Percentiles rank a stretch among this genome's conserved stretches.
phyloP scores from a whole-genome alignment of 129 eudicot genomes.

The Smallanthus sonchifolius region DNA sequence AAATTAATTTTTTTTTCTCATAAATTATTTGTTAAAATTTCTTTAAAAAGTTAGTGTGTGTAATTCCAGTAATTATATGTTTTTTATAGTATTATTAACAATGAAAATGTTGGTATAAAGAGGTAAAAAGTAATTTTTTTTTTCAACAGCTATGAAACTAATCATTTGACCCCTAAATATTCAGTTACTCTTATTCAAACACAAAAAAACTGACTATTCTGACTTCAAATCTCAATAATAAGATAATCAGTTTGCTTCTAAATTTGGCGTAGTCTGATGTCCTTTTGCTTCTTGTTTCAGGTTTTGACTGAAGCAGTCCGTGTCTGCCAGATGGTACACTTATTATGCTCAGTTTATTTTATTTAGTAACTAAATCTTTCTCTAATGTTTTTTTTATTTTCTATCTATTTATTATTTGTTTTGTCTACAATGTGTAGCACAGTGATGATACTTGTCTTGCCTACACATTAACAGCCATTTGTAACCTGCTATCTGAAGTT shows the following conservation, averaged over 20 bases:
- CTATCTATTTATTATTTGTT: neutral
- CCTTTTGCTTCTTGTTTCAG: constrained; percentile 44
- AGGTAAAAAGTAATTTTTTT: neutral
- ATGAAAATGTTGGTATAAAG: neutral
- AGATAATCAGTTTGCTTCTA: neutral
- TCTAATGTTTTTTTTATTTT: constrained; percentile 3
- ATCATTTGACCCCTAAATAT: neutral
- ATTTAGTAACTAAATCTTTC: neutral
- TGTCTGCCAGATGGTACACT: constrained; percentile 81
- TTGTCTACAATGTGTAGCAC: constrained; percentile 49
- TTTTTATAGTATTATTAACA: neutral
- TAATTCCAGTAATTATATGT: neutral
- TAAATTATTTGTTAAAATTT: neutral
- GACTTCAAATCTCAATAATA: neutral
- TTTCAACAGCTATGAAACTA: neutral
- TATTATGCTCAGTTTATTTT: neutral
- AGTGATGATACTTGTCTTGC: constrained; percentile 94
- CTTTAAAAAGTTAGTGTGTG: neutral
- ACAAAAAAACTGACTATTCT: neutral
- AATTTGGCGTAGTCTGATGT: constrained; percentile 5
- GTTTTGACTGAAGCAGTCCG: constrained; percentile 90
- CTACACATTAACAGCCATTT: constrained; percentile 89
- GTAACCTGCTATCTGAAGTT: constrained; percentile 78
- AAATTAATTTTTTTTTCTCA: neutral
- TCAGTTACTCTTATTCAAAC: neutral